Base-by-base conservation (phyloP, 78 protist genomes). In the Speleostelium caveatum region DNA sequence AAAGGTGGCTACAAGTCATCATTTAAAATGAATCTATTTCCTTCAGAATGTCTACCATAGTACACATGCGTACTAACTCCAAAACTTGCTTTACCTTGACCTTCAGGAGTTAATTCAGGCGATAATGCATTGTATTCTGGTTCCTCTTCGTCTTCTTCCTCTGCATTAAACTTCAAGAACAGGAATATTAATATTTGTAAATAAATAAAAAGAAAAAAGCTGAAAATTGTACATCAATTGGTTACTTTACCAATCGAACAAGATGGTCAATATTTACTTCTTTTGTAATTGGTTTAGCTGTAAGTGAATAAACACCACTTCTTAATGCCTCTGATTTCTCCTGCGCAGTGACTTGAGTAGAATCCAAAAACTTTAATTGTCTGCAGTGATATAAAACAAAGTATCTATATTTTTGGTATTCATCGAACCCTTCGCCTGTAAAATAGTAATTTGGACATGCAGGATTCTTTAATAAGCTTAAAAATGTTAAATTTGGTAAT, bases 41-140 rank as follows among this genome's bases (percentile, higher is more conserved):
- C 96, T 68, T 94, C 96, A n/a, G 93, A 86, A 59, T 89, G 85
- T 86, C 89, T 94, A 24, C 96, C 95, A 77, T 80, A 78, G 38
- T 92, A 92, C 7, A 92, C 89, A 56, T 92, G 77, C 35, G 80
- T 75, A 24, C 77, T 38, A 21, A 93, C 87, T 30, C 78, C 67
- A 60, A 87, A 85, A 21, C 73, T 58, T 38, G 88, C 85, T 36
- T 63, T 65, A 38, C 85, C 89, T 76, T 73, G 74, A n/a, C 89
- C 92, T 42, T 83, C 86, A n/a, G 61, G 63, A 39, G 91, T 63
- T 26, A 83, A 69, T 22, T 83, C 91, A 58, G 59, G 75, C 69
- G 91, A 58, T 32, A 83, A 45, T 69, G 80, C 59, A 49, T 58
- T 69, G 51, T 72, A 72, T 10, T 22, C 30, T 17, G 78, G 78